Conservation (phyloP, 148 eudicot species). For the Silene uniflora region DNA sequence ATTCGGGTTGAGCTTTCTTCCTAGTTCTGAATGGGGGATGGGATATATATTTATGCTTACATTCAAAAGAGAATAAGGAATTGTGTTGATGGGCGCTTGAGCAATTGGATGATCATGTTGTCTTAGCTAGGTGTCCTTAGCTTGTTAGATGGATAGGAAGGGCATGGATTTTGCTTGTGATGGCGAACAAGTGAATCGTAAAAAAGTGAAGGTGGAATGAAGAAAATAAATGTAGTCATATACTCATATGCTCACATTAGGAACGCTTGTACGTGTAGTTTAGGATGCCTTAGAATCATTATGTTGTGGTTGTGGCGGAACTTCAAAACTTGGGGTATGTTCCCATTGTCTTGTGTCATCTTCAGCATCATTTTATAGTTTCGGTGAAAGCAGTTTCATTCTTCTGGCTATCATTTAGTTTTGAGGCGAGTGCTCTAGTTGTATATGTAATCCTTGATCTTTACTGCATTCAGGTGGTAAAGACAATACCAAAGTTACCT, state of each 20-base stretch:
- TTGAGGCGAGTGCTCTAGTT: not conserved
- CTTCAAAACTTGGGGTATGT: no score
- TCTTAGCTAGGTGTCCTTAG: not conserved
- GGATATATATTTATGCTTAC: no score
- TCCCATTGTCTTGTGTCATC: no score
- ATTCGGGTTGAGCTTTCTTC: no score
- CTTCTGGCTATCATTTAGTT: not conserved
- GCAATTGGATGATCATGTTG: not conserved
- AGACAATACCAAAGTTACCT: conserved; percentile 31
- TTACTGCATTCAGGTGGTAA: conserved; percentile 29
- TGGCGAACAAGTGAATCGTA: no score
- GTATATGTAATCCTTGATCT: not conserved
- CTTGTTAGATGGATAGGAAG: not conserved
- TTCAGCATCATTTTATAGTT: not conserved
- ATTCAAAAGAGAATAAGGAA: no score
- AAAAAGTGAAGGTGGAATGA: no score
- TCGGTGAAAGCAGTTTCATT: not conserved
- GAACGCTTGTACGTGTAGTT: no score
- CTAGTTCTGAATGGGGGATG: not conserved
- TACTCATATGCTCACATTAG: no score
- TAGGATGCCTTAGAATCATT: no score
- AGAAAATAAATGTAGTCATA: not conserved
- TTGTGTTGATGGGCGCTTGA: no score
- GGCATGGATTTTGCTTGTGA: not conserved
- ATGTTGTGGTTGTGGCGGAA: no score